Conservation (phyloP, 345 rosid genomes). For the Alliaria petiolata region DNA sequence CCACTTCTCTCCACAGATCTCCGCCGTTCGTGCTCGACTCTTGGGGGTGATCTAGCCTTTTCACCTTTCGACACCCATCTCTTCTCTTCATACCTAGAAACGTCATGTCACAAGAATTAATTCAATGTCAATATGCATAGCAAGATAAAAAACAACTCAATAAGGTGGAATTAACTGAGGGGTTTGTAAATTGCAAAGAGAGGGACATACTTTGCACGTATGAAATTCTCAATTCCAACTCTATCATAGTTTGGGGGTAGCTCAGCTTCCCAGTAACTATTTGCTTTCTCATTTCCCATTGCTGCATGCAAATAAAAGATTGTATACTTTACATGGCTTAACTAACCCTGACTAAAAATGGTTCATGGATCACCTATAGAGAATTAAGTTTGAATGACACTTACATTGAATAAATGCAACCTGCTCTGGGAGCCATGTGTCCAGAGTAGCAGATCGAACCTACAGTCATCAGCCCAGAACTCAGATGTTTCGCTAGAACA, state of each 20-base stretch:
- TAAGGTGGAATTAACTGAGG: background rate
- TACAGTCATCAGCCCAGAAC: constrained; percentile 29
- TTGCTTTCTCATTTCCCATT: constrained; percentile 95
- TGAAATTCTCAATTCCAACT: constrained; percentile 94
- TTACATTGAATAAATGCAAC: constrained; percentile 86
- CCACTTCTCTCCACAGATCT: constrained; percentile 55
- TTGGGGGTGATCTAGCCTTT: constrained; percentile 65
- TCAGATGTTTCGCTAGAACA: constrained; percentile 7
- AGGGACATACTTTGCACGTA: constrained; percentile 77
- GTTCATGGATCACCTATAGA: background rate
- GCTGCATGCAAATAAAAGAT: constrained; percentile 46
- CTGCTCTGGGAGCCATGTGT: constrained; percentile 99
- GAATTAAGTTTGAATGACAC: constrained; percentile 27
- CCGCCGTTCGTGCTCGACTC: constrained; percentile 53
- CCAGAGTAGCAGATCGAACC: constrained; percentile 98
- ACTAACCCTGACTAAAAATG: no score
- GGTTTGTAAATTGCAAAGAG: constrained; percentile 5
- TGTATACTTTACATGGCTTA: constrained; percentile 1
- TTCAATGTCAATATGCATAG: background rate
- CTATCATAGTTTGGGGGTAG: constrained; percentile 86
- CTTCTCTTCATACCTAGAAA: constrained; percentile 79
- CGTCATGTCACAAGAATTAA: constrained; percentile 7
- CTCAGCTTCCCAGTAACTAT: constrained; percentile 97
- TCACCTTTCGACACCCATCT: constrained; percentile 84
- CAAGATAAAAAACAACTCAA: constrained; percentile 1